These are phyloP conservation scores for Apiotrichum montevideense DNA, from an alignment of 1,284 basidiomycete genomes.

Conservation along the genomic window DNA sequence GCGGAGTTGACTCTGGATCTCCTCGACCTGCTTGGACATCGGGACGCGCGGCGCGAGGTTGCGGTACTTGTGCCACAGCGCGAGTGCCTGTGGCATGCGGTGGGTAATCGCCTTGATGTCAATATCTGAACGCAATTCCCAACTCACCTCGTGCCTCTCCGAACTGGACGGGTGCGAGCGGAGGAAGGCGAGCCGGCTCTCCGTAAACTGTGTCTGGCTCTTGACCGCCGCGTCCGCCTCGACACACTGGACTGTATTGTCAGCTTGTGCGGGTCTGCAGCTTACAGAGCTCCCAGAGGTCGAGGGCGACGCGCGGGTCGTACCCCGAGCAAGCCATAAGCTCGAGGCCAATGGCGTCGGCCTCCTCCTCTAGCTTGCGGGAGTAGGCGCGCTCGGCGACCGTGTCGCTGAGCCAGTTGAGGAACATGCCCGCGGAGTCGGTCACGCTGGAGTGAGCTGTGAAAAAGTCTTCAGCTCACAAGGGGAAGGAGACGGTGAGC, in stretches of 20 bases:
- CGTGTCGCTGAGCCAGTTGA: conserved; percentile 52
- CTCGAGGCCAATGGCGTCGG: conserved; percentile 51
- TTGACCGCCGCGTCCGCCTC: conserved; percentile 44
- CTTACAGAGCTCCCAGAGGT: conserved; percentile 48
- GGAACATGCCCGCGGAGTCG: conserved; percentile 48
- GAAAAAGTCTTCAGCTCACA: conserved; percentile 23
- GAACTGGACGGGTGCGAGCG: conserved; percentile 51
- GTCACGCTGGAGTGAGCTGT: conserved; percentile 39
- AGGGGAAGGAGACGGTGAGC: conserved; percentile 51
- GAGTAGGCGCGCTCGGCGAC: conserved; percentile 51
- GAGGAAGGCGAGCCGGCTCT: conserved; percentile 45
- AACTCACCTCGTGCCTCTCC: conserved; percentile 40
- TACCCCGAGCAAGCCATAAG: conserved; percentile 51
- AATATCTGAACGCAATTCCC: no score
- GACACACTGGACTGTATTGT: conserved; percentile 43
- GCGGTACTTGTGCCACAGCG: conserved; percentile 32
- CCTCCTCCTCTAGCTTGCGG: conserved; percentile 52
- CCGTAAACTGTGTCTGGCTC: conserved; percentile 31
- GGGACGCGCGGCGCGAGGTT: background rate
- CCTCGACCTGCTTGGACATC: background rate
- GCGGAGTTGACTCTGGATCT: background rate
- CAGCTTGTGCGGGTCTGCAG: no score
- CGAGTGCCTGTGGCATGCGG: conserved; percentile 44
- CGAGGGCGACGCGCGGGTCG: conserved; percentile 49
- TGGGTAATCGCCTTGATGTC: conserved; percentile 36